Evolutionary conservation across 129 eudicot genomes (phyloP).

Genomic region (Saposhnikovia divaricata): DNA sequence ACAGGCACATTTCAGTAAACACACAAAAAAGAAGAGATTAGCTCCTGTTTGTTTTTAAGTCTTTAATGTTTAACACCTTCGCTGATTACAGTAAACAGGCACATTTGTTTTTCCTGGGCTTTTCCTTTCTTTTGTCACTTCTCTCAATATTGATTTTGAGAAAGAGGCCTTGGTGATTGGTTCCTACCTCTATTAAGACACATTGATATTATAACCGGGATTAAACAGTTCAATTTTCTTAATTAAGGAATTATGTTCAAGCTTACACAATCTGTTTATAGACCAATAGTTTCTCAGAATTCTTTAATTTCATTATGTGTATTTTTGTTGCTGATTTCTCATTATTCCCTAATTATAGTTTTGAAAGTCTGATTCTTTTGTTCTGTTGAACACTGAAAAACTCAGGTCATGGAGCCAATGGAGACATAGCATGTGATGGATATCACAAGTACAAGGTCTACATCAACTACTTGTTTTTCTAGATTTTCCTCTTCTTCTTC

Average conservation of each 20-base stretch:
- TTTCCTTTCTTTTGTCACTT: neutral
- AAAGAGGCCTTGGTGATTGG: neutral
- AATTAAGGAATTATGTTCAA: neutral
- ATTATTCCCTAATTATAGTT: too few species aligned
- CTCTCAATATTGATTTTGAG: neutral
- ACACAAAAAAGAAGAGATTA: neutral
- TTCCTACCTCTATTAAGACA: neutral
- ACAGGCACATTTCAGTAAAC: too few species aligned
- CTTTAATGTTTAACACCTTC: neutral
- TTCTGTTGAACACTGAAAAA: neutral
- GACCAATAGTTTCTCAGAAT: neutral
- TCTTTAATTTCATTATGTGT: neutral
- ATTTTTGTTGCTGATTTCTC: neutral
- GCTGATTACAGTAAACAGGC: neutral
- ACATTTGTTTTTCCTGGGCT: neutral
- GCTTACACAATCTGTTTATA: neutral
- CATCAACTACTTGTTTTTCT: neutral
- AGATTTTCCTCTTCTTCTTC: neutral
- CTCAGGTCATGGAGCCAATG: slow-evolving; percentile 52
- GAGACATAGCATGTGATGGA: slow-evolving; percentile 68
- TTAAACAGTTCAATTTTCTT: neutral
- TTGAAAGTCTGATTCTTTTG: neutral
- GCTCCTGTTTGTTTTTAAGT: neutral
- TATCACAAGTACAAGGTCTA: slow-evolving; percentile 87
- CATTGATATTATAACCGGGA: neutral